Percentiles rank a stretch among this genome's conserved stretches.
Evolutionary conservation across 768 basidiomycete species (phyloP).

Genomic region (Botryobasidium botryosum): DNA sequence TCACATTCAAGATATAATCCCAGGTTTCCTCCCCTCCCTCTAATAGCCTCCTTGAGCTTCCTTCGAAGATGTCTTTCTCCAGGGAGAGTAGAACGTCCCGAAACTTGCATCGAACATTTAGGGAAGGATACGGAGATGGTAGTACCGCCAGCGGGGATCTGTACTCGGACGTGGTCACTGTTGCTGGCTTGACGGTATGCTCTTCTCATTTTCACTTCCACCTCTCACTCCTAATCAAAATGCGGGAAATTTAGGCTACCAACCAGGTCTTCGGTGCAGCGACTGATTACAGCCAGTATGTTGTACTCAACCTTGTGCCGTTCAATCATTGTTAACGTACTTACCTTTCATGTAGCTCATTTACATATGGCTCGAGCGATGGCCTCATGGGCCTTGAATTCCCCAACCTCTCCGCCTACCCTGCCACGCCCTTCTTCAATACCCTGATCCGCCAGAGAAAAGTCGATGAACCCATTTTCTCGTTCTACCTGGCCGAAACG

Average conservation of each 20-base stretch:
- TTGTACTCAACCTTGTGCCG: not conserved
- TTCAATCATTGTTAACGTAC: not conserved
- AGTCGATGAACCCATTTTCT: constrained; percentile 14
- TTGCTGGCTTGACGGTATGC: constrained; percentile 30
- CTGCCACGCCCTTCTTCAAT: constrained; percentile 15
- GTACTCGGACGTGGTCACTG: constrained; percentile 32
- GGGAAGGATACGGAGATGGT: constrained; percentile 27
- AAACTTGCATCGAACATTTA: constrained; percentile 19
- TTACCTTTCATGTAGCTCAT: not conserved
- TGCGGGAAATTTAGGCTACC: no score
- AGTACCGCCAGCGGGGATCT: constrained; percentile 23
- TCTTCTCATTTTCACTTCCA: no score
- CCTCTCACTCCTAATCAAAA: no score
- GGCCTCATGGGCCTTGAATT: constrained; percentile 26
- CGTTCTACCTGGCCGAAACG: constrained; percentile 16
- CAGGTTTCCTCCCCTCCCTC: no score
- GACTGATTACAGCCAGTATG: constrained; percentile 20
- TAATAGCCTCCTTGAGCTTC: constrained; percentile 12
- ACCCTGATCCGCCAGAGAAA: constrained; percentile 14
- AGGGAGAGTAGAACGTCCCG: constrained; percentile 20
- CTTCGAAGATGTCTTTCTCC: not conserved
- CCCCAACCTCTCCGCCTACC: constrained; percentile 15
- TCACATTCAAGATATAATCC: constrained; percentile 26
- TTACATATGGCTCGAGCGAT: constrained; percentile 19
- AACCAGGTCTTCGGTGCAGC: constrained; percentile 31